Percentiles rank a stretch among this genome's conserved stretches.
Evolutionary conservation across 768 basidiomycete species (phyloP).

Genomic region (Mycena kentingensis): DNA sequence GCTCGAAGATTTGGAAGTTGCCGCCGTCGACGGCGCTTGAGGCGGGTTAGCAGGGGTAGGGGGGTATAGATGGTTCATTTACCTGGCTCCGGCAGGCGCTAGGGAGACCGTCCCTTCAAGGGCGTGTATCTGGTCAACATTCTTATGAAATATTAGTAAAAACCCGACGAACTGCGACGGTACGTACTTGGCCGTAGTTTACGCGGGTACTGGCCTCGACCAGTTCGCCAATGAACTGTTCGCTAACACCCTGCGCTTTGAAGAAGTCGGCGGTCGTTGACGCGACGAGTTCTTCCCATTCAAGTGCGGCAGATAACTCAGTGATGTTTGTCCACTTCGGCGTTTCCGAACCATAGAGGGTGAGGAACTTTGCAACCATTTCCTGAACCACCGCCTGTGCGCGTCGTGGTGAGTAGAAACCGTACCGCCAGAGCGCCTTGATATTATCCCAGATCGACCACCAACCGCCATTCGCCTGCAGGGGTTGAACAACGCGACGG

Average conservation of each 20-base stretch:
- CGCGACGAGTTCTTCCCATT: slow-evolving; percentile 50
- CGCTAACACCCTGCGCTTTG: slow-evolving; percentile 51
- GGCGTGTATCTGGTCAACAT: slow-evolving; percentile 72
- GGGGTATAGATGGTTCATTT: background rate
- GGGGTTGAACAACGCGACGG: background rate
- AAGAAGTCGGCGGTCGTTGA: slow-evolving; percentile 62
- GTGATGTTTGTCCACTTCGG: slow-evolving; percentile 66
- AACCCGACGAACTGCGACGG: background rate
- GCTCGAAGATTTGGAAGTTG: slow-evolving; percentile 83
- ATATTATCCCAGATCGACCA: slow-evolving; percentile 72
- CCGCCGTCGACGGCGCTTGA: slow-evolving; percentile 66
- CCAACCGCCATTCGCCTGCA: slow-evolving; percentile 35
- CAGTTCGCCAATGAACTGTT: slow-evolving; percentile 68
- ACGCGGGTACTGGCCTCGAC: slow-evolving; percentile 81
- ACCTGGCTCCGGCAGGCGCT: slow-evolving; percentile 64
- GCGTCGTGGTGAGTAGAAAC: slow-evolving; percentile 57
- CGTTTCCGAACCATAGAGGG: slow-evolving; percentile 55
- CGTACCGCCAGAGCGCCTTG: slow-evolving; percentile 80
- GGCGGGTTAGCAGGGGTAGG: background rate
- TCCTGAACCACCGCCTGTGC: slow-evolving; percentile 56
- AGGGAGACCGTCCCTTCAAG: slow-evolving; percentile 73
- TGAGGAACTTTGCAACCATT: slow-evolving; percentile 54
- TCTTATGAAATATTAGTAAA: slow-evolving; percentile 38
- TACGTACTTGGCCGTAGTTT: slow-evolving; percentile 75
- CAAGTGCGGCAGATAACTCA: slow-evolving; percentile 53